Evolutionary conservation across 73 alveolate genomes (phyloP).

Genomic region (Paramecium tetraurelia): DNA sequence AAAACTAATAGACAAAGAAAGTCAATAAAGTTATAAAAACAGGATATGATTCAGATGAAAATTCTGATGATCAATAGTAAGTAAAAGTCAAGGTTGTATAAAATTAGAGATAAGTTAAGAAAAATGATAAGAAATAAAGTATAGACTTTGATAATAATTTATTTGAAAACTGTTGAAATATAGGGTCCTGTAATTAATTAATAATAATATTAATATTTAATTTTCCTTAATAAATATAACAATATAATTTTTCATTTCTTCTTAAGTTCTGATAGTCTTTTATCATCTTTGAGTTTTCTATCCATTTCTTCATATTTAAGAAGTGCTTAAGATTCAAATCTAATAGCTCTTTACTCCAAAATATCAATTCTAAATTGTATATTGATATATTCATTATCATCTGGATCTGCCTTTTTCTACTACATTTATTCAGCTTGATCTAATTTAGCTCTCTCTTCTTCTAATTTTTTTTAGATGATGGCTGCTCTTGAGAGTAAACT

Average conservation of each 20-base stretch:
- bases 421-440: conserved; percentile 65
- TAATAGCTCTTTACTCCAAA: conserved; percentile 58
- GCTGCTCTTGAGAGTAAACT: conserved; percentile 76
- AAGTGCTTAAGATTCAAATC: conserved; percentile 60
- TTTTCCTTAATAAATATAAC: neutral
- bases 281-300: conserved; percentile 50
- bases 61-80: neutral
- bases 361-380: conserved; percentile 57
- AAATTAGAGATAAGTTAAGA: neutral
- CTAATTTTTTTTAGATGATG: conserved; percentile 78
- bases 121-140: neutral
- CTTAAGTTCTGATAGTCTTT: conserved; percentile 32
- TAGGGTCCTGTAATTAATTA: too few relatives aligned
- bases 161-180: neutral
- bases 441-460: conserved; percentile 72
- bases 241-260: conserved; percentile 17
- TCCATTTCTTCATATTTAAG: conserved; percentile 64
- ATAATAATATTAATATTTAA: too few relatives aligned
- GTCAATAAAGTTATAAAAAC: neutral
- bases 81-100: neutral
- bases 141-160: conserved; percentile 6
- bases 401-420: conserved; percentile 41
- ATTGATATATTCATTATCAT: conserved; percentile 40
- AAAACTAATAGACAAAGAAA: neutral
- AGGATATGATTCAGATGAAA: neutral